Base-by-base conservation (phyloP, 2,329 filamentous ascomycete genomes). In the Emergomyces pasteurianus region DNA sequence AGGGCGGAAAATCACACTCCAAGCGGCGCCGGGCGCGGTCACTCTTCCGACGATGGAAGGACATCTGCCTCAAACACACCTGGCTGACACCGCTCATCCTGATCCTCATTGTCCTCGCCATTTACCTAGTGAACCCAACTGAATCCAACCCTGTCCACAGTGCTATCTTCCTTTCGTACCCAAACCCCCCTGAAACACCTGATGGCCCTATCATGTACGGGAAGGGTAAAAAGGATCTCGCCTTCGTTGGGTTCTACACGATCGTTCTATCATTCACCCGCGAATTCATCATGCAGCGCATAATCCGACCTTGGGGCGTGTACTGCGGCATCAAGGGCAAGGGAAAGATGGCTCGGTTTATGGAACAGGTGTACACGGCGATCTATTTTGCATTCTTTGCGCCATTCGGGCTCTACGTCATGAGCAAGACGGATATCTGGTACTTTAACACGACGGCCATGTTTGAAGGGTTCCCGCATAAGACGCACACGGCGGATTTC, bases 331-430 rank as follows among this genome's bases (percentile, higher is more conserved):
- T 96, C 70, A 81, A 78, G 63, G 84, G 83, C 64, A 83, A 86
- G 61, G 85, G 81, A 65, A 96, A 96, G 78, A 90, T 94, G 70
- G 83, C 86, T 18, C 87, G 92, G 40, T 96, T 96, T 80, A 94
- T 96, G 89, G 92, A 97, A 75, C 92, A 97, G 77, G 85, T 88
- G 70, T 97, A 97, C 77, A 96, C 92, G 1, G 92, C 91, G 31
- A 79, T 96, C 59, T 96, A 97, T 81, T 96, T 96, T 74, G 84
- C 76, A 52, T 73, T 94, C 61, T 86, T 95, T 61, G 90, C 90
- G 1, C 91, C 91, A 1, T 86, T 86, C 60, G 92, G 92, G 59
- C 74, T 96, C 69, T 96, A 88, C 72, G 89, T 96, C 72, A 96
- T 97, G 92, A 88, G 83, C 70, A 82, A 83, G 64, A 92, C 90